phyloP scores from a whole-genome alignment of 2,329 filamentous ascomycete genomes.

The Apiospora pterosperma region DNA sequence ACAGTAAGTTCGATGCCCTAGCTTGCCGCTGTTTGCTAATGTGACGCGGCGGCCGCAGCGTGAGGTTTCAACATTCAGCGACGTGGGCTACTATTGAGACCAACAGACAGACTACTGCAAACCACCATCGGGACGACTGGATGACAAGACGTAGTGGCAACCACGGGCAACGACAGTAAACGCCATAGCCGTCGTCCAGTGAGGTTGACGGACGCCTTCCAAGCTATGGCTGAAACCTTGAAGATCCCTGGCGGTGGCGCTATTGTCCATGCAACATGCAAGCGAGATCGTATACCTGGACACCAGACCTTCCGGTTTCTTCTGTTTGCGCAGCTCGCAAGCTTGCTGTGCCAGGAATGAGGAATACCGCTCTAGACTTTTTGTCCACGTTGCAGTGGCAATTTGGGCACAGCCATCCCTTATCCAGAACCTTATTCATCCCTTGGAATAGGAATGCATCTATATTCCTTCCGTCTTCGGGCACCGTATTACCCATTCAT shows the following conservation, averaged over 20 bases:
- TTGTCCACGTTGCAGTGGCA: background rate
- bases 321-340: background rate
- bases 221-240: constrained; percentile 7
- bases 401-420: background rate
- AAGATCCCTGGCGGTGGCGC: background rate
- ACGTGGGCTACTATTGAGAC: background rate
- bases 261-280: background rate
- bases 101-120: background rate
- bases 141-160: background rate
- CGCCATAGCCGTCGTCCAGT: constrained; percentile 2
- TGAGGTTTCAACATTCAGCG: background rate
- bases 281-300: background rate
- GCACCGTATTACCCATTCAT: background rate
- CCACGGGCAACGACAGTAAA: background rate
- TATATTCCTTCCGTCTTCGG: background rate
- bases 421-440: no score
- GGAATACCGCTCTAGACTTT: background rate
- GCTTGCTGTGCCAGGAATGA: background rate
- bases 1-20: no score
- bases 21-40: no score
- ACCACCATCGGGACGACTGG: constrained; percentile 4
- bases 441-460: background rate
- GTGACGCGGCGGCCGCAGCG: background rate
- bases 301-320: background rate
- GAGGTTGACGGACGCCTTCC: background rate